Conservation (phyloP, 352 stramenopile species). For the Thalassiosira mediterranea region DNA sequence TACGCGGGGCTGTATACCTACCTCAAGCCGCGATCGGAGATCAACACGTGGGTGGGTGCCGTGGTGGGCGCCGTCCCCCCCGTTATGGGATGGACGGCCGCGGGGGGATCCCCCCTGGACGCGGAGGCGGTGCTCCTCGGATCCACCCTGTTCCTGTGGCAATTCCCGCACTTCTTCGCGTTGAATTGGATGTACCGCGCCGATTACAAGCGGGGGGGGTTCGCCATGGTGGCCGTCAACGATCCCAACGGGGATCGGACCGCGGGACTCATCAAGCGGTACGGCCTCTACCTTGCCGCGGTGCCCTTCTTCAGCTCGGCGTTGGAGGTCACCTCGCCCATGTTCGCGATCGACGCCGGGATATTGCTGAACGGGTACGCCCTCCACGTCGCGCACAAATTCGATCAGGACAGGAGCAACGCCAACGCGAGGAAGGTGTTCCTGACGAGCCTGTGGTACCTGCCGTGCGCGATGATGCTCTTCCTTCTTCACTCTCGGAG, state of each 20-base stretch:
- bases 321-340: conserved; percentile 95
- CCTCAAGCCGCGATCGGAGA: conserved; percentile 94
- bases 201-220: conserved; percentile 78
- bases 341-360: conserved; percentile 96
- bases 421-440: conserved; percentile 96
- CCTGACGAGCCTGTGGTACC: conserved; percentile 96
- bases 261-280: conserved; percentile 90
- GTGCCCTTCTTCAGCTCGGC: conserved; percentile 92
- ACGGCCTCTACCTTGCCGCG: conserved; percentile 93
- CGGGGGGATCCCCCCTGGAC: conserved; percentile 85
- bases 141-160: conserved; percentile 96
- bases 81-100: conserved; percentile 97
- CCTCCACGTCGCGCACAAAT: conserved; percentile 93
- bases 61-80: conserved; percentile 98
- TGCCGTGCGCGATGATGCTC: conserved; percentile 95
- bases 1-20: conserved; percentile 99
- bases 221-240: conserved; percentile 86
- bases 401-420: conserved; percentile 93
- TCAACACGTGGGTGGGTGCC: conserved; percentile 98
- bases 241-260: conserved; percentile 93
- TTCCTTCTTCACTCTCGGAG: conserved; percentile 95
- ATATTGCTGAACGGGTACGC: conserved; percentile 95
- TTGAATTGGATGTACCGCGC: conserved; percentile 94
- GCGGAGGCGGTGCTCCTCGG: conserved; percentile 81
- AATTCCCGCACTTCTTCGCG: conserved; percentile 99